phyloP scores from a whole-genome alignment of 108 stramenopile species.

The Stephanodiscus minutulus region DNA sequence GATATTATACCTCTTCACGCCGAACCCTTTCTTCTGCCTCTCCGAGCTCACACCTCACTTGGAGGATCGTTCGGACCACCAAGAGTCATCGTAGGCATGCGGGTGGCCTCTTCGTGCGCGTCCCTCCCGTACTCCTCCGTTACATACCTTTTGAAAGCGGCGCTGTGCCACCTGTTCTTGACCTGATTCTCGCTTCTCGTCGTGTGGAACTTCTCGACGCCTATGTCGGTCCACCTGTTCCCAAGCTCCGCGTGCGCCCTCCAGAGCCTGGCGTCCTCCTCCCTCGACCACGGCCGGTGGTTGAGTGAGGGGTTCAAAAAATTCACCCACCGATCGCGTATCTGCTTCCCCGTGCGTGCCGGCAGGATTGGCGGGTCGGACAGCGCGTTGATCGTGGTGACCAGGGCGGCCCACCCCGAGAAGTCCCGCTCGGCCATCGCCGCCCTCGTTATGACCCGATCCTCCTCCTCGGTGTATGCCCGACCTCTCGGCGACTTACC shows the following conservation, averaged over 20 bases:
- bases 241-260: background rate
- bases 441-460: background rate
- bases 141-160: background rate
- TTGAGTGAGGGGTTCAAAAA: conserved; percentile 4
- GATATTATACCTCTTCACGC: no score
- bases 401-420: conserved; percentile 8
- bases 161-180: conserved; percentile 19
- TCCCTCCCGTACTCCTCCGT: background rate
- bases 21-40: no score
- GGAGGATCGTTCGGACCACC: no score
- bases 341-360: conserved; percentile 4
- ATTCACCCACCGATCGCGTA: conserved; percentile 17
- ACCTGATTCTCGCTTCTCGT: conserved; percentile 21
- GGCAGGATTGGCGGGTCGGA: background rate
- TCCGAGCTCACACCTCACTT: no score
- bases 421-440: conserved; percentile 5
- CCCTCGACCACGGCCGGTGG: background rate
- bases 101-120: no score
- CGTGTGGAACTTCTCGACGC: conserved; percentile 5
- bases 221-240: background rate
- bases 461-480: conserved; percentile 4
- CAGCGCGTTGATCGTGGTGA: background rate
- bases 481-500: background rate
- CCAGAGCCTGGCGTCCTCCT: conserved; percentile 30
- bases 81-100: background rate